Conservation (phyloP, 2,329 filamentous ascomycete species). For the Fusarium incarnatum region DNA sequence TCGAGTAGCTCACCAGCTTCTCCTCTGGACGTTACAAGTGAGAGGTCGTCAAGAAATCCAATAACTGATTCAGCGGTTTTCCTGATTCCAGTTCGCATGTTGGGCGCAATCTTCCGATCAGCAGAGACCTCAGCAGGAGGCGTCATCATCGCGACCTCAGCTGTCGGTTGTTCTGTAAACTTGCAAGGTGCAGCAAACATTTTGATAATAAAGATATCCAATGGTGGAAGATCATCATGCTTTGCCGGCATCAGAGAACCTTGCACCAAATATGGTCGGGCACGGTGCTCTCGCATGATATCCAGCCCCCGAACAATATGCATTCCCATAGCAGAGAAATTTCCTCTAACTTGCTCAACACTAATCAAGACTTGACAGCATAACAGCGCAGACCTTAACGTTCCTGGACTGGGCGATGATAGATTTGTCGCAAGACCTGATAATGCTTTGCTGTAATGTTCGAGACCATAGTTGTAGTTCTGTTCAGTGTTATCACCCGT, state of each 20-base stretch:
- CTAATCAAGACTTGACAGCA: slow-evolving; percentile 62
- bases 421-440: slow-evolving; percentile 54
- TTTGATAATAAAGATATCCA: slow-evolving; percentile 59
- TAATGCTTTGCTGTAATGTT: slow-evolving; percentile 58
- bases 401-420: slow-evolving; percentile 47
- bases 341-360: slow-evolving; percentile 57
- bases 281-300: slow-evolving; percentile 57
- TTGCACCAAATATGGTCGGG: slow-evolving; percentile 50
- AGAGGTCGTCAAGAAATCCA: slow-evolving; percentile 49
- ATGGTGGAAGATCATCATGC: slow-evolving; percentile 50
- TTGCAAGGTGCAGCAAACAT: slow-evolving; percentile 57
- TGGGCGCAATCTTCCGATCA: slow-evolving; percentile 50
- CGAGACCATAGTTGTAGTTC: slow-evolving; percentile 54
- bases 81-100: slow-evolving; percentile 52
- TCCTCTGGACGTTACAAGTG: slow-evolving; percentile 39
- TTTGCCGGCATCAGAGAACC: slow-evolving; percentile 49
- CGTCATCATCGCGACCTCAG: slow-evolving; percentile 21
- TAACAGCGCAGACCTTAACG: slow-evolving; percentile 55
- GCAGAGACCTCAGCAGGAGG: slow-evolving; percentile 37
- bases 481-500: slow-evolving; percentile 45
- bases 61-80: slow-evolving; percentile 50
- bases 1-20: slow-evolving; percentile 44
- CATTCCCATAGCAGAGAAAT: slow-evolving; percentile 56
- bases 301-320: slow-evolving; percentile 57
- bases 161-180: slow-evolving; percentile 50